phyloP scores from a whole-genome alignment of 192 early-diverging fungal species.

The Coemansia sp. region DNA sequence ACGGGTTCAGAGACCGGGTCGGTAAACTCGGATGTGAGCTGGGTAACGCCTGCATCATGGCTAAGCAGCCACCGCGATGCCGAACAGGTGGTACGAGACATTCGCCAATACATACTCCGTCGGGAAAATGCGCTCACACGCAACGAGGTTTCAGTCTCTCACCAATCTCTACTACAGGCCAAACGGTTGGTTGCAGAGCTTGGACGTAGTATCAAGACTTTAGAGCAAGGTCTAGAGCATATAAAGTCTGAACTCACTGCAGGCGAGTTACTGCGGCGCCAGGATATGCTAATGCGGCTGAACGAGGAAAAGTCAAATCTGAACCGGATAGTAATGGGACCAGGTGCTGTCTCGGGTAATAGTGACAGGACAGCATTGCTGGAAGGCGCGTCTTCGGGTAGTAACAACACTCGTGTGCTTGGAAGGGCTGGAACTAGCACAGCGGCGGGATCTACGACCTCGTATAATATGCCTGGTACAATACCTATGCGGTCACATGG shows the following conservation, averaged over 20 bases:
- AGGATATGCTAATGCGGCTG: constrained; percentile 72
- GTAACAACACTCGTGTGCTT: constrained; percentile 20
- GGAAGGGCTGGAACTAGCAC: constrained; percentile 35
- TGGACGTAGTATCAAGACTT: constrained; percentile 50
- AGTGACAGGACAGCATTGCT: constrained; percentile 34
- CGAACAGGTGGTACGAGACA: constrained; percentile 64
- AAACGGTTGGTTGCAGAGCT: constrained; percentile 65
- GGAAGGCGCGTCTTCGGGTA: constrained; percentile 24
- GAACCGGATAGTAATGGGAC: constrained; percentile 58
- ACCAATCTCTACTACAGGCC: constrained; percentile 75
- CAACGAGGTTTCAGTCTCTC: constrained; percentile 74
- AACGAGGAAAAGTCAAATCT: constrained; percentile 70
- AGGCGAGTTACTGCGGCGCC: constrained; percentile 73
- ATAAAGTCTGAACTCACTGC: constrained; percentile 48
- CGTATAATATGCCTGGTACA: constrained; percentile 29
- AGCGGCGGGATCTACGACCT: not conserved
- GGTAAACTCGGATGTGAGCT: constrained; percentile 23
- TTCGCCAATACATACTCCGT: constrained; percentile 68
- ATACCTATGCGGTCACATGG: constrained; percentile 21
- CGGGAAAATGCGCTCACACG: constrained; percentile 71
- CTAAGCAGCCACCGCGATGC: constrained; percentile 70
- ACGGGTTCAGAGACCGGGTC: constrained; percentile 37
- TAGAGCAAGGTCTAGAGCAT: constrained; percentile 57
- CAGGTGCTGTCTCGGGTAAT: constrained; percentile 24
- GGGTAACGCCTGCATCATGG: constrained; percentile 76